Percentiles rank a stretch among this genome's conserved stretches.
phyloP scores from a whole-genome alignment of 768 basidiomycete genomes.

The Stropharia rugosoannulata region DNA sequence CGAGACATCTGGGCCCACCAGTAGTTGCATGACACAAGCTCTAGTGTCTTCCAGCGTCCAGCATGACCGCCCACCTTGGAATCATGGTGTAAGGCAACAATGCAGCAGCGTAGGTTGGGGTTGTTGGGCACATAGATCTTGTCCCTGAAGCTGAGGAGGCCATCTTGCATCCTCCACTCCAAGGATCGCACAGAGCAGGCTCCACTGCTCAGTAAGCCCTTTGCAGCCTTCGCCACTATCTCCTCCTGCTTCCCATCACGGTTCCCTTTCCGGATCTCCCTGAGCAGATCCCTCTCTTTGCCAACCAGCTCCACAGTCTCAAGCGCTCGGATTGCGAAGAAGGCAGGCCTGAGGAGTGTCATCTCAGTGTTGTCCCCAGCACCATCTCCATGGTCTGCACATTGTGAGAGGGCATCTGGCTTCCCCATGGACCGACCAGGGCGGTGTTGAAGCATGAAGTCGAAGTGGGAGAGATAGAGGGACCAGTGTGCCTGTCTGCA shows the following conservation, averaged over 20 bases:
- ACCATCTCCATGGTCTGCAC: constrained; percentile 16
- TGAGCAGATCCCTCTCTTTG: background rate
- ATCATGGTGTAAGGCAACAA: background rate
- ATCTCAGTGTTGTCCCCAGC: constrained; percentile 17
- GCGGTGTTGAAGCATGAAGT: constrained; percentile 12
- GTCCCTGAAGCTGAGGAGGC: background rate
- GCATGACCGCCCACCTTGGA: constrained; percentile 26
- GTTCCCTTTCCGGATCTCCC: background rate
- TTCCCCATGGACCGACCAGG: constrained; percentile 18
- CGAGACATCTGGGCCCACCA: constrained; percentile 21
- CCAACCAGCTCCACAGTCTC: background rate
- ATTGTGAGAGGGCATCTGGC: constrained; percentile 22
- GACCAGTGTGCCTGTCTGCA: constrained; percentile 30
- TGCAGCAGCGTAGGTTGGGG: background rate
- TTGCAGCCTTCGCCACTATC: background rate
- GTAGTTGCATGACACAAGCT: constrained; percentile 26
- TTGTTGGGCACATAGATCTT: background rate
- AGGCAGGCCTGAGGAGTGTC: constrained; percentile 1
- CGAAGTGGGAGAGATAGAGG: constrained; percentile 26
- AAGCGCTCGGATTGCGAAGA: background rate
- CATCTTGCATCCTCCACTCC: background rate
- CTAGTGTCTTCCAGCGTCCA: constrained; percentile 28
- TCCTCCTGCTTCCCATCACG: background rate
- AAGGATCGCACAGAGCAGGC: background rate
- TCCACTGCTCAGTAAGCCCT: background rate